Base-by-base conservation (phyloP, 768 basidiomycete genomes). In the Trametes coccinea region DNA sequence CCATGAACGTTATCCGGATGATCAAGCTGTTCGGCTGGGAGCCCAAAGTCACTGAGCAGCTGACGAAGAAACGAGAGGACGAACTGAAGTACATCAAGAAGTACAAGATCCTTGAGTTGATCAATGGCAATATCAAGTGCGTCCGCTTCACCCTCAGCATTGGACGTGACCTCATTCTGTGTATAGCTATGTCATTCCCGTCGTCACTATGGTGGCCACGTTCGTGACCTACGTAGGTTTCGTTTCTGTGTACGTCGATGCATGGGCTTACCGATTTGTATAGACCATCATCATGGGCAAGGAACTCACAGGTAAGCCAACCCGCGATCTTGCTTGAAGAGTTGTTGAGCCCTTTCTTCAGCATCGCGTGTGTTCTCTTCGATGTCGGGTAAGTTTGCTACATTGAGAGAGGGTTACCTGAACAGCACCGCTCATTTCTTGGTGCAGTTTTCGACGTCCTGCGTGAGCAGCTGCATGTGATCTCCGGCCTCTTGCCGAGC, bases 141-240 rank as follows among this genome's bases (percentile, higher is more conserved):
- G 76, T 72, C 13, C 37, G 27, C 52, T n/a, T 52, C 4, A 39
- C 6, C 22, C 5, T 2, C 4, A 10, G 22, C 2, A 14, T 16
- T 16, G 51, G 5, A 16, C 3, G 0, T 48, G 5, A 27, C 5
- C 2, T 6, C 13, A 47, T 31, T n/a, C 2, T 13, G 27, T 29
- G 13, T 29, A 4, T 39, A 89, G 86, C 69, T 84, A 78, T 65
- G 59, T 84, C 31, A 80, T 90, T 45, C 89, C 90, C 0, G 68
- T 90, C 10, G 51, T 81, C 1, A 85, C 83, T n/a, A 91, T 91
- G 89, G 67, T 87, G 31, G 79, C 82, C 10, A 85, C 87, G 1
- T 90, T 83, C 68, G 76, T 81, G 3, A 79, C 82, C 5, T 90
- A 86, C 63, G 79, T 86, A 73, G 49, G 83, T 70, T 7, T 31